phyloP scores from a whole-genome alignment of 169 alveolate species.

The Plasmodium berghei region DNA sequence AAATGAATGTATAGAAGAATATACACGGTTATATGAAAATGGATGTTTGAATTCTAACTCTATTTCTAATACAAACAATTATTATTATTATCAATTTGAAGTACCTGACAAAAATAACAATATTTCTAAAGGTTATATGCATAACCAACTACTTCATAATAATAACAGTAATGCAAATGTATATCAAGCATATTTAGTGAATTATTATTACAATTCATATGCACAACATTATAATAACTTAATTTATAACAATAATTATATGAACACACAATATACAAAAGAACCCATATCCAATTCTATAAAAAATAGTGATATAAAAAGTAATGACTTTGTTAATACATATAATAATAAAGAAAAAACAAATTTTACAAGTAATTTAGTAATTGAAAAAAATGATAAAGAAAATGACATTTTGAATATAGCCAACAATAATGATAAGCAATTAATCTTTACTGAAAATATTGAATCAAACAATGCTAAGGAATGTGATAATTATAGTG shows the following conservation, averaged over 20 bases:
- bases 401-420: not conserved
- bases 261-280: conserved; percentile 3
- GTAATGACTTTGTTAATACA: not conserved
- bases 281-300: not conserved
- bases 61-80: not conserved
- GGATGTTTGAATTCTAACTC: not conserved
- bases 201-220: conserved; percentile 5
- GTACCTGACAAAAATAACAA: not conserved
- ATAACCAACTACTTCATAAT: not conserved
- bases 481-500: too few relatives aligned
- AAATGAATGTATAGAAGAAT: conserved; percentile 10
- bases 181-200: not conserved
- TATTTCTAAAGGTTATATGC: not conserved
- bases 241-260: not conserved
- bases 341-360: not conserved
- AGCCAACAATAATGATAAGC: not conserved
- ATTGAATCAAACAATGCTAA: too few relatives aligned
- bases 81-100: not conserved
- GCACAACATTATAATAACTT: not conserved
- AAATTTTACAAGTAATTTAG: not conserved
- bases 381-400: not conserved
- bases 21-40: not conserved
- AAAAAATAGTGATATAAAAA: not conserved
- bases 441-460: too few relatives aligned
- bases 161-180: not conserved